Conservation (phyloP, 2,329 filamentous ascomycete species). For the Aspergillus latus region DNA sequence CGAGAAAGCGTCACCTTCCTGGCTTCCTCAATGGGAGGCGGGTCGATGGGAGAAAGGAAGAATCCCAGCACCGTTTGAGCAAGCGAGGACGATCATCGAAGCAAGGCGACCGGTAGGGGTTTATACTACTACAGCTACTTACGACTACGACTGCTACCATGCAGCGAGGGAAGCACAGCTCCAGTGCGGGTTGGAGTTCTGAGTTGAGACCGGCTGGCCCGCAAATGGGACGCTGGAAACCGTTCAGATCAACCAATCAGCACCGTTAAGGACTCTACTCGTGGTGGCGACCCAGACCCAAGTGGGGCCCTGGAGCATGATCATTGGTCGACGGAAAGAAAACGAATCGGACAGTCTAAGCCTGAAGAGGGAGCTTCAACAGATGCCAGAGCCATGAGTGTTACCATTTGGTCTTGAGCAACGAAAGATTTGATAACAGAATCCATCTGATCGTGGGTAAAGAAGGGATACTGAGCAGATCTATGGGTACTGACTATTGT, state of each 20-base stretch:
- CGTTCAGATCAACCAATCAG: conserved; percentile 14
- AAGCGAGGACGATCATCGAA: conserved; percentile 5
- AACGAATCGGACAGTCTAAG: conserved; percentile 21
- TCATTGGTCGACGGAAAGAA: conserved; percentile 16
- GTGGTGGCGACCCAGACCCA: conserved; percentile 4
- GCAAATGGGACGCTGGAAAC: neutral
- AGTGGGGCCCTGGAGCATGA: conserved; percentile 1
- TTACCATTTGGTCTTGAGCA: neutral
- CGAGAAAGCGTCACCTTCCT: neutral
- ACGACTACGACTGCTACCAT: neutral
- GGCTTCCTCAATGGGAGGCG: neutral
- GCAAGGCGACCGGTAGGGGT: conserved; percentile 5
- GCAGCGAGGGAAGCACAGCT: neutral
- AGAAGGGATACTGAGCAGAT: neutral
- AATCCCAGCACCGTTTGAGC: neutral
- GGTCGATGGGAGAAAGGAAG: neutral
- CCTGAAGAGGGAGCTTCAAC: conserved; percentile 40
- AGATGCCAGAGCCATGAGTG: conserved; percentile 22
- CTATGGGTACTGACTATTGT: neutral
- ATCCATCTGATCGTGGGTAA: neutral
- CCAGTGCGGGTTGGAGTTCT: neutral
- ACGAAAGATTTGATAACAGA: conserved; percentile 8
- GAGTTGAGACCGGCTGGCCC: neutral
- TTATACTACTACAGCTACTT: conserved; percentile 10
- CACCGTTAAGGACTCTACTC: neutral